These are phyloP conservation scores for Crinitomyces ghanaensis DNA, from an alignment of 805 yeast genomes.

Conservation along the genomic window DNA sequence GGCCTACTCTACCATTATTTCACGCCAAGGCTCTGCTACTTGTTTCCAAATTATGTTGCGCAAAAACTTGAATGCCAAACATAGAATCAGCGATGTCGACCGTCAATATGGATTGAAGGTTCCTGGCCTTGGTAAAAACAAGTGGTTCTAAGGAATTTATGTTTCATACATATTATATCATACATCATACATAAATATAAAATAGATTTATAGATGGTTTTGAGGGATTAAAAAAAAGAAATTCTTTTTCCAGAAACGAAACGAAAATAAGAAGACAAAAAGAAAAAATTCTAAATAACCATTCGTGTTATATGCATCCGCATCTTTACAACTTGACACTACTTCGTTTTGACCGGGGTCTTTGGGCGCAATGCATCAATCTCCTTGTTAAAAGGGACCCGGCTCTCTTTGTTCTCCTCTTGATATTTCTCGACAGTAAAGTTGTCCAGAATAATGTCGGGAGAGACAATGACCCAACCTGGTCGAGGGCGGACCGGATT, in stretches of 20 bases:
- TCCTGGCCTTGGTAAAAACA: slow-evolving; percentile 25
- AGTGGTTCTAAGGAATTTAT: slow-evolving; percentile 22
- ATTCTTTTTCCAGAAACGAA: no score
- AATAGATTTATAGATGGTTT: neutral
- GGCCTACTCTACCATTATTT: slow-evolving; percentile 67
- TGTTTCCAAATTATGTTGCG: slow-evolving; percentile 85
- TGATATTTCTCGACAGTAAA: slow-evolving; percentile 41
- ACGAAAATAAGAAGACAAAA: no score
- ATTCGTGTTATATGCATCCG: no score
- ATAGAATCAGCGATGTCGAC: slow-evolving; percentile 73
- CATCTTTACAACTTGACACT: no score
- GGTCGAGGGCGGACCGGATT: slow-evolving; percentile 56
- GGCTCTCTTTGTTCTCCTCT: slow-evolving; percentile 32
- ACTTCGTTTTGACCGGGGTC: no score
- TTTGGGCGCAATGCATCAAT: slow-evolving; percentile 77
- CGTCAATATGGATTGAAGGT: slow-evolving; percentile 57
- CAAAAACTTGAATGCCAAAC: slow-evolving; percentile 77
- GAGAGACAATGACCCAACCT: slow-evolving; percentile 88
- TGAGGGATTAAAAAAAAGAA: no score
- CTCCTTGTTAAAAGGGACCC: slow-evolving; percentile 57
- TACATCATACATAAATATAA: neutral
- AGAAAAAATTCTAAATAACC: no score
- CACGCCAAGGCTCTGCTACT: slow-evolving; percentile 90
- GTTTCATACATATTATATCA: no score
- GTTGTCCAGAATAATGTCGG: slow-evolving; percentile 68